Evolutionary conservation across 169 alveolate species (phyloP).

Genomic region (Miamiensis avidus): DNA sequence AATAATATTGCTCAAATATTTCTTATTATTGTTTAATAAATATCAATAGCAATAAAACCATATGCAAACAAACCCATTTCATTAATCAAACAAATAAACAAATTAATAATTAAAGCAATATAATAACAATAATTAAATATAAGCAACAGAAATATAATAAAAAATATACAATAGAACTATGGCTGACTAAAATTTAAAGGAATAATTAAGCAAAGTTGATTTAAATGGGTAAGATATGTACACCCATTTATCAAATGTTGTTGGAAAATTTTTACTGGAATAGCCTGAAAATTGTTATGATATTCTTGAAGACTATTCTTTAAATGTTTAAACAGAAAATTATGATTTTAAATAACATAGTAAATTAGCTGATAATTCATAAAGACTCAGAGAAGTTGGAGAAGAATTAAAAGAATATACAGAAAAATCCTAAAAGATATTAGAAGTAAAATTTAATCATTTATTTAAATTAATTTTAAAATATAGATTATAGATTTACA

Average conservation of each 20-base stretch:
- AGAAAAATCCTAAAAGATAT: slow-evolving; percentile 2
- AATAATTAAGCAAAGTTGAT: not conserved
- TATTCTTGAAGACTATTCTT: slow-evolving; percentile 48
- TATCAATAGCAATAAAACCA: too few species aligned
- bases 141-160: too few species aligned
- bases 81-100: too few species aligned
- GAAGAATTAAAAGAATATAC: not conserved
- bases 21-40: too few species aligned
- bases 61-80: too few species aligned
- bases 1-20: too few species aligned
- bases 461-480: not conserved
- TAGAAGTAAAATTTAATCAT: slow-evolving; percentile 1
- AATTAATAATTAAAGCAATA: too few species aligned
- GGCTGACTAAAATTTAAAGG: not conserved
- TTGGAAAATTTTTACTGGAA: slow-evolving; percentile 36
- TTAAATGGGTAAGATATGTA: slow-evolving; percentile 31
- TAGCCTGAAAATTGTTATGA: slow-evolving; percentile 44
- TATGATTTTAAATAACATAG: slow-evolving; percentile 29
- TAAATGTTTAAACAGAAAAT: slow-evolving; percentile 19
- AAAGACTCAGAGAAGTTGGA: slow-evolving; percentile 14
- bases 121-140: too few species aligned
- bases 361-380: slow-evolving; percentile 40
- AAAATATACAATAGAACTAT: too few species aligned
- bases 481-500: not conserved
- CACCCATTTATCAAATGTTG: slow-evolving; percentile 34